Evolutionary conservation across 768 basidiomycete genomes (phyloP), one percentile per base, ranked within the genome.

Genomic region (Neoboletus brunneissimus): DNA sequence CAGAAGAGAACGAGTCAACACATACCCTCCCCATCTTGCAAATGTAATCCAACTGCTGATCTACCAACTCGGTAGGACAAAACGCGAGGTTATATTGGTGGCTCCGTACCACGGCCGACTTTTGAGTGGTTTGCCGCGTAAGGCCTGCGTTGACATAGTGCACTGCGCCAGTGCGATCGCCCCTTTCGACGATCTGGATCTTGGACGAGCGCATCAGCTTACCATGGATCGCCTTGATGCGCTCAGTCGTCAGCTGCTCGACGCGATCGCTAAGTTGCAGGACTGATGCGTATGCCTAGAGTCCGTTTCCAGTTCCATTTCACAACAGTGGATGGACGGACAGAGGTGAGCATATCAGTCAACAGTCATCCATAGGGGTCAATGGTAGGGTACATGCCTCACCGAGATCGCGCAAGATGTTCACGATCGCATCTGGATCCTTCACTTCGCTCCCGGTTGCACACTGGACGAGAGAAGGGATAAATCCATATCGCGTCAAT

Each of bases 21-120:
- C 71, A 6, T 49, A 72, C 71, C 57, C 65, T 64, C 2, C 64
- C 71, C 71, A 72, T 72, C 57, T 72, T 72, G 52, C 71, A 72
- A 23, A 72, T 72, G 49, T 72, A 72, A 35, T 72, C 71, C 32
- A 72, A 37, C 38, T 72, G 72, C 29, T 72, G 68, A 37, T 72
- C 71, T 3, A 72, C 71, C 27, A 61, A 20, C 22, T 70, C 70
- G 3, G 60, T 48, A 12, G 71, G 72, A 34, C 71, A 72, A 31
- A 62, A 72, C 15, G 72, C 70, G 23, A 72, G 70, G 46, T 73
- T 72, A 23, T 72, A 72, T 35, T 71, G 70, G 0, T 69, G 59
- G 42, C 70, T 73, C 27, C 71, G 61, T 12, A 73, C 64, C 18
- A 65, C 60, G 34, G 71, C 70, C 13, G 68, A 70, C 47, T 58